A percentile compares a stretch with the other conserved stretches of the same genome.
Evolutionary conservation across 192 early-diverging fungal genomes (phyloP).

Genomic region (Mortierella hygrophila): DNA sequence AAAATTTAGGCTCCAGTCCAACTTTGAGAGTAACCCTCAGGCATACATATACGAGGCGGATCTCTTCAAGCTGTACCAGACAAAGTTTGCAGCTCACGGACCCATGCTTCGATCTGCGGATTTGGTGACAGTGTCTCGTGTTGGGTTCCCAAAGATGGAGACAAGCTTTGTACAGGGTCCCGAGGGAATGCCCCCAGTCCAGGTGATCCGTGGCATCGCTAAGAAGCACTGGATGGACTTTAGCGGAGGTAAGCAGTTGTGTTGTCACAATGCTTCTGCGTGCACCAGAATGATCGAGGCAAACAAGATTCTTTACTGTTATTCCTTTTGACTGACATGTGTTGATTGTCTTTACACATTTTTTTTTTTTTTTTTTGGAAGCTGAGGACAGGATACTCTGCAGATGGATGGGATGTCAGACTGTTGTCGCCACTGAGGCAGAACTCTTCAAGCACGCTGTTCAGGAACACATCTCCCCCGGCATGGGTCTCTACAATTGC

Average conservation of each 20-base stretch:
- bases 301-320: background rate
- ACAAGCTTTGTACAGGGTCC: slow-evolving; percentile 33
- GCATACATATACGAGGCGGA: slow-evolving; percentile 55
- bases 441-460: slow-evolving; percentile 64
- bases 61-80: slow-evolving; percentile 59
- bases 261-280: background rate
- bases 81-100: slow-evolving; percentile 56
- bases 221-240: slow-evolving; percentile 56
- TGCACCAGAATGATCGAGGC: background rate
- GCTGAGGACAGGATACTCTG: slow-evolving; percentile 56
- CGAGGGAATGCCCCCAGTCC: slow-evolving; percentile 35
- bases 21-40: slow-evolving; percentile 51
- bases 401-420: slow-evolving; percentile 65
- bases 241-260: slow-evolving; percentile 29
- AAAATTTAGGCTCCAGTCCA: slow-evolving; percentile 60
- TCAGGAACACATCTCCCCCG: slow-evolving; percentile 59
- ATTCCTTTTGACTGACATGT: background rate
- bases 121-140: slow-evolving; percentile 46
- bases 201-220: slow-evolving; percentile 46
- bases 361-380: background rate
- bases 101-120: slow-evolving; percentile 49
- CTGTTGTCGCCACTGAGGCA: slow-evolving; percentile 53
- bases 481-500: slow-evolving; percentile 55
- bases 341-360: background rate
- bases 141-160: slow-evolving; percentile 57